Conservation (phyloP, 169 alveolate species). For the Plasmodium gaboni region DNA sequence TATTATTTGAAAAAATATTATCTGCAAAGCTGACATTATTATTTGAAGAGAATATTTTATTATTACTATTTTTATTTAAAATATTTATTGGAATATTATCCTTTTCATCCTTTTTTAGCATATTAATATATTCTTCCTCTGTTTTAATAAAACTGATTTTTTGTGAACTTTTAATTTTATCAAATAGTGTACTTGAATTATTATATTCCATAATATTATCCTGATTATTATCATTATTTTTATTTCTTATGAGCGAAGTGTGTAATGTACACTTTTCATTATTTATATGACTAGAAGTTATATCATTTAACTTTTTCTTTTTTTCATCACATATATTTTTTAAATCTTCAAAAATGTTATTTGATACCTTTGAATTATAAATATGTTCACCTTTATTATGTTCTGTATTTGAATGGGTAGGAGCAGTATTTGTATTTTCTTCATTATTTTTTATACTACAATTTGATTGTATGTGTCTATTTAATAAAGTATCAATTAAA, state of each 20-base stretch:
- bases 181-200: no score
- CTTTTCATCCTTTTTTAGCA: constrained; percentile 1
- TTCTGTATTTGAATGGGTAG: background rate
- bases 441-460: constrained; percentile 2
- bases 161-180: constrained; percentile 16
- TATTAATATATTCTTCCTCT: constrained; percentile 29
- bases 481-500: no score
- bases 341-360: background rate
- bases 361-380: background rate
- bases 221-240: background rate
- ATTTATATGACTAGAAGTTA: background rate
- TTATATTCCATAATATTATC: no score
- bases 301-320: background rate
- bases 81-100: background rate
- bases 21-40: constrained; percentile 64
- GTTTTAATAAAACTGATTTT: constrained; percentile 65
- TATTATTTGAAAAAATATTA: constrained; percentile 8
- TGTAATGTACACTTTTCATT: background rate
- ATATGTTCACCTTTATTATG: background rate
- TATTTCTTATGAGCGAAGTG: background rate
- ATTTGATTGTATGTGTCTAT: background rate
- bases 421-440: background rate
- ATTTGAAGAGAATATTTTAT: background rate
- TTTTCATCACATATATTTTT: background rate
- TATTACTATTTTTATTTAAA: background rate